A percentile compares a stretch with the other conserved stretches of the same genome.
These are phyloP conservation scores for Polyporus tsugae DNA, from an alignment of 1,284 basidiomycete genomes.

Conservation along the genomic window DNA sequence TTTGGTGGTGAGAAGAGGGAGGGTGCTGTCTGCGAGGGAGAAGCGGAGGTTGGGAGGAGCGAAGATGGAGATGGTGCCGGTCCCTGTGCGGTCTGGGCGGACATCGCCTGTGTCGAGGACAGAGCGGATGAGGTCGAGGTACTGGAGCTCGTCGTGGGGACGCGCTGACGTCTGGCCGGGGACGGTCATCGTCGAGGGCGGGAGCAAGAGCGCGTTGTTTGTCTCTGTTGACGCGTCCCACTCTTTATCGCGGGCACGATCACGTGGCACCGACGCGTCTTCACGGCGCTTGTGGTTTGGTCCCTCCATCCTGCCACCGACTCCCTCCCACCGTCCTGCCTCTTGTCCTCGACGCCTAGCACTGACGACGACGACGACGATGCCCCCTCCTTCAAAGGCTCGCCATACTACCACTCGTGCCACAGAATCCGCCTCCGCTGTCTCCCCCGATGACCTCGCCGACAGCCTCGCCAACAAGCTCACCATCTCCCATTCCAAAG, in stretches of 20 bases:
- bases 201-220: constrained; percentile 25
- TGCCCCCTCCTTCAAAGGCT: constrained; percentile 23
- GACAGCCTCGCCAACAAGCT: constrained; percentile 36
- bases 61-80: constrained; percentile 90
- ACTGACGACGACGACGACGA: constrained; percentile 8
- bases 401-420: constrained; percentile 17
- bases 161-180: constrained; percentile 16
- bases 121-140: constrained; percentile 81
- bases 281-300: not conserved
- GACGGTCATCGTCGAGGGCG: constrained; percentile 24
- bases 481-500: constrained; percentile 33
- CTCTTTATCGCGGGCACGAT: constrained; percentile 8
- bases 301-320: not conserved
- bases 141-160: constrained; percentile 85
- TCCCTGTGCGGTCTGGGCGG: constrained; percentile 91
- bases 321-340: not conserved
- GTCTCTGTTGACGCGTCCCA: constrained; percentile 18
- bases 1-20: constrained; percentile 96
- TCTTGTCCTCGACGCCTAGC: not conserved
- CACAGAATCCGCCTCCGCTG: constrained; percentile 14
- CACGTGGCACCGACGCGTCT: constrained; percentile 22
- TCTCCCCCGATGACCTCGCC: constrained; percentile 37
- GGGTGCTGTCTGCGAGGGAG: constrained; percentile 73
- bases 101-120: constrained; percentile 80
- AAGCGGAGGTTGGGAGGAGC: constrained; percentile 91